Percentiles rank a stretch among this genome's conserved stretches.
Evolutionary conservation across 2,329 filamentous ascomycete species (phyloP).

Genomic region (Aspergillus sergii): DNA sequence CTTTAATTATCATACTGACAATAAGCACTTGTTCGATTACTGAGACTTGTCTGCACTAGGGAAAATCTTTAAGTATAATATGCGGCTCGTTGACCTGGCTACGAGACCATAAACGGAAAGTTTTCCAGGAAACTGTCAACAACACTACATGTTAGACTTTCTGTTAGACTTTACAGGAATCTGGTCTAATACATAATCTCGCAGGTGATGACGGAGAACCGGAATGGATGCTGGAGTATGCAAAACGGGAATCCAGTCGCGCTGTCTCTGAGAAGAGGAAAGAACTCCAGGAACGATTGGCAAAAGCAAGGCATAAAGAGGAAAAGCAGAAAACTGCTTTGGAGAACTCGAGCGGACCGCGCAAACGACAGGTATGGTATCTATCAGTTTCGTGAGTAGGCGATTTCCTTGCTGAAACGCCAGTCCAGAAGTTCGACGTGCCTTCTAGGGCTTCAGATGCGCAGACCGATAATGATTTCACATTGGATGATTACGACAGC

Average conservation of each 20-base stretch:
- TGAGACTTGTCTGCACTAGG: slow-evolving; percentile 47
- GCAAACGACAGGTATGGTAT: slow-evolving; percentile 48
- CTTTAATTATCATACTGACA: background rate
- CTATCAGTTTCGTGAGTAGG: background rate
- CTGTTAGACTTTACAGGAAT: background rate
- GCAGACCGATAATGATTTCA: slow-evolving; percentile 68
- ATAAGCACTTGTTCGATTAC: background rate
- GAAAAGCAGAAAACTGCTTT: slow-evolving; percentile 61
- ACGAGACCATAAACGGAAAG: slow-evolving; percentile 72
- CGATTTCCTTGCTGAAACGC: background rate
- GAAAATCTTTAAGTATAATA: slow-evolving; percentile 89
- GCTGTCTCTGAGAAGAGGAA: slow-evolving; percentile 68
- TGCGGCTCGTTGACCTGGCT: slow-evolving; percentile 90
- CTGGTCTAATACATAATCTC: background rate
- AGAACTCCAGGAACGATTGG: slow-evolving; percentile 73
- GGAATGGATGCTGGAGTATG: slow-evolving; percentile 80
- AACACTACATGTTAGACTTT: slow-evolving; percentile 44
- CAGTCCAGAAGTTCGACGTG: slow-evolving; percentile 33
- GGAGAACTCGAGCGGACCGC: slow-evolving; percentile 49
- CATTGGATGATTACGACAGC: slow-evolving; percentile 75
- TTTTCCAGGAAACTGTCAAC: slow-evolving; percentile 58
- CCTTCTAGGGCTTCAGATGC: slow-evolving; percentile 16
- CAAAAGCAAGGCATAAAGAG: slow-evolving; percentile 62
- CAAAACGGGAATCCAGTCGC: slow-evolving; percentile 67
- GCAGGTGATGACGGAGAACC: slow-evolving; percentile 71